Evolutionary conservation across 1,284 basidiomycete genomes (phyloP).

Genomic region (Inonotus obliquus): DNA sequence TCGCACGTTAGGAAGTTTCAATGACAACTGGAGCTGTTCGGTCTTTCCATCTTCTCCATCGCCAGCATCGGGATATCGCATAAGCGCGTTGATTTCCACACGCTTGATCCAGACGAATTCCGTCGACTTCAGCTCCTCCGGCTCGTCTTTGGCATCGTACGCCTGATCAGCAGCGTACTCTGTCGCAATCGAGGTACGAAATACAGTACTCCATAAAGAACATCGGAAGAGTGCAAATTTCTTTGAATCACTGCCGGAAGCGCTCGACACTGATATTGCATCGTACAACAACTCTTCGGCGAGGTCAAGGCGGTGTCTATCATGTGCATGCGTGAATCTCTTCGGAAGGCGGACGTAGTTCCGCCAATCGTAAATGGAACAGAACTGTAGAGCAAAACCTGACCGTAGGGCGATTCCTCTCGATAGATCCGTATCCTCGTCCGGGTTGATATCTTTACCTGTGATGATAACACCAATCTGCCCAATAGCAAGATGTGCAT

Average conservation of each 20-base stretch:
- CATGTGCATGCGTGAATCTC: slow-evolving; percentile 39
- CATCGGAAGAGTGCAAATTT: slow-evolving; percentile 39
- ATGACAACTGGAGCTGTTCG: slow-evolving; percentile 3
- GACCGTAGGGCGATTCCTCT: slow-evolving; percentile 70
- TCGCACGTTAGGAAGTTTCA: slow-evolving; percentile 17
- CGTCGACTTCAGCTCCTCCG: slow-evolving; percentile 36
- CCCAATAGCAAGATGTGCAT: slow-evolving; percentile 54
- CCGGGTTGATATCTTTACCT: slow-evolving; percentile 72
- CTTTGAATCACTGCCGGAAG: slow-evolving; percentile 29
- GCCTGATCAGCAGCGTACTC: slow-evolving; percentile 61
- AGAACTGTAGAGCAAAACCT: slow-evolving; percentile 55
- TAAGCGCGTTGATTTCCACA: slow-evolving; percentile 33
- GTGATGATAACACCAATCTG: slow-evolving; percentile 68
- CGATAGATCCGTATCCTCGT: slow-evolving; percentile 58
- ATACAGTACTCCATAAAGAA: slow-evolving; percentile 40
- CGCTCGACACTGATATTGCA: slow-evolving; percentile 44
- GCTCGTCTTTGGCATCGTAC: slow-evolving; percentile 47
- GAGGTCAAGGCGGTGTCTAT: slow-evolving; percentile 47
- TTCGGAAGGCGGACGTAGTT: slow-evolving; percentile 42
- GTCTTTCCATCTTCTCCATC: neutral
- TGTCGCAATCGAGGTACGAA: slow-evolving; percentile 59
- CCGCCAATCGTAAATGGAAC: slow-evolving; percentile 43
- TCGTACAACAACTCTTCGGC: slow-evolving; percentile 60
- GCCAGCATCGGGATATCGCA: slow-evolving; percentile 18
- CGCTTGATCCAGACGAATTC: slow-evolving; percentile 46